Percentiles rank a stretch among this genome's conserved stretches.
These are phyloP conservation scores for Begonia fuchsioides DNA, from an alignment of 306 rosid species.

Conservation along the genomic window DNA sequence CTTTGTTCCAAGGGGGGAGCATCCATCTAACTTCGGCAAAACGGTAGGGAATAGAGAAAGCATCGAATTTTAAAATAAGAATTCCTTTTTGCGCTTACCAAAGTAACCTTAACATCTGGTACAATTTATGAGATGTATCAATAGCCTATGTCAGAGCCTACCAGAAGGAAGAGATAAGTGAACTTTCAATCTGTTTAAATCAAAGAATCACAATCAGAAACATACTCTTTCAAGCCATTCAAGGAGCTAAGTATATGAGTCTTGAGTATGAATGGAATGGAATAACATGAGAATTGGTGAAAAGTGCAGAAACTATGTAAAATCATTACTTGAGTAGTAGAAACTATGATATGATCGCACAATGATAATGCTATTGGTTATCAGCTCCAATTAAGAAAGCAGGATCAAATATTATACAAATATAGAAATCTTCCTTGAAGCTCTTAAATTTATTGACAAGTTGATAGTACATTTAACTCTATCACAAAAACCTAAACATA, in stretches of 20 bases:
- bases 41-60: constrained; percentile 18
- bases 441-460: too few relatives aligned
- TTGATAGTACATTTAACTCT: background rate
- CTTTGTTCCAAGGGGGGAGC: constrained; percentile 44
- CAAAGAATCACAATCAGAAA: background rate
- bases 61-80: constrained; percentile 18
- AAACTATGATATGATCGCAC: too few relatives aligned
- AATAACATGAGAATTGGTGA: background rate
- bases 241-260: background rate
- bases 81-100: constrained; percentile 12
- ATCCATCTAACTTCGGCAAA: constrained; percentile 45
- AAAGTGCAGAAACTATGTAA: too few relatives aligned
- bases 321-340: too few relatives aligned
- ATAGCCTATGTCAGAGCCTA: constrained; percentile 4
- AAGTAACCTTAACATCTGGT: constrained; percentile 4
- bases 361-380: background rate
- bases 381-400: background rate
- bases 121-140: constrained; percentile 4
- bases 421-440: too few relatives aligned
- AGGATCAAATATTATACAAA: background rate
- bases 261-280: background rate
- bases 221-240: background rate
- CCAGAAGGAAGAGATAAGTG: background rate
- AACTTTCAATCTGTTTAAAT: constrained; percentile 1
- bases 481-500: too few relatives aligned